Percentiles rank a stretch among this genome's conserved stretches.
phyloP scores from a whole-genome alignment of 2,329 filamentous ascomycete species.

The Fusarium nematophilum region DNA sequence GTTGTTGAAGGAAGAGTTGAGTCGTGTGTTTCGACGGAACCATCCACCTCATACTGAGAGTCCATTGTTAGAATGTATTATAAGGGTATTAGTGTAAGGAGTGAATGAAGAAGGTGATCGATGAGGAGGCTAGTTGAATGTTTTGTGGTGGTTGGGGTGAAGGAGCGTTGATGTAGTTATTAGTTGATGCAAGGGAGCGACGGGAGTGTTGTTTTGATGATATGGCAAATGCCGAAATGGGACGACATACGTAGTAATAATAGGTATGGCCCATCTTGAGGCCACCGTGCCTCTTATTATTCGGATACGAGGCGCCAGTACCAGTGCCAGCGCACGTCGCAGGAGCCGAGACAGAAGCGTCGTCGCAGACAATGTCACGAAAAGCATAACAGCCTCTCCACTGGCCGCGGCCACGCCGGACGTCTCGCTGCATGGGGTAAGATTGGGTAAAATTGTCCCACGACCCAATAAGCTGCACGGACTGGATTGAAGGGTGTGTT shows the following conservation, averaged over 20 bases:
- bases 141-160: constrained; percentile 29
- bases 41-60: constrained; percentile 82
- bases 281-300: constrained; percentile 76
- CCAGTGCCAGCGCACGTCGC: constrained; percentile 35
- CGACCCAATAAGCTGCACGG: constrained; percentile 86
- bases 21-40: constrained; percentile 81
- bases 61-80: constrained; percentile 40
- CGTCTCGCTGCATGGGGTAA: constrained; percentile 86
- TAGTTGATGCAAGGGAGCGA: constrained; percentile 38
- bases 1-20: constrained; percentile 78
- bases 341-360: constrained; percentile 60
- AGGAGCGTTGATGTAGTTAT: constrained; percentile 20
- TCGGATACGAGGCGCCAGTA: constrained; percentile 37
- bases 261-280: constrained; percentile 94
- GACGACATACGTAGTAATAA: constrained; percentile 86
- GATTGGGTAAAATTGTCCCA: constrained; percentile 92
- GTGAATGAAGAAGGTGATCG: constrained; percentile 9
- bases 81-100: constrained; percentile 7
- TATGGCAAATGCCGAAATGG: constrained; percentile 27
- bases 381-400: constrained; percentile 93
- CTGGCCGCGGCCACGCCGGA: constrained; percentile 76
- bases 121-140: constrained; percentile 23
- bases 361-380: constrained; percentile 85
- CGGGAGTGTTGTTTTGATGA: constrained; percentile 25
- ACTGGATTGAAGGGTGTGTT: constrained; percentile 70